Evolutionary conservation across 2,329 filamentous ascomycete species (phyloP).

Genomic region (Verticillium nonalfalfae): DNA sequence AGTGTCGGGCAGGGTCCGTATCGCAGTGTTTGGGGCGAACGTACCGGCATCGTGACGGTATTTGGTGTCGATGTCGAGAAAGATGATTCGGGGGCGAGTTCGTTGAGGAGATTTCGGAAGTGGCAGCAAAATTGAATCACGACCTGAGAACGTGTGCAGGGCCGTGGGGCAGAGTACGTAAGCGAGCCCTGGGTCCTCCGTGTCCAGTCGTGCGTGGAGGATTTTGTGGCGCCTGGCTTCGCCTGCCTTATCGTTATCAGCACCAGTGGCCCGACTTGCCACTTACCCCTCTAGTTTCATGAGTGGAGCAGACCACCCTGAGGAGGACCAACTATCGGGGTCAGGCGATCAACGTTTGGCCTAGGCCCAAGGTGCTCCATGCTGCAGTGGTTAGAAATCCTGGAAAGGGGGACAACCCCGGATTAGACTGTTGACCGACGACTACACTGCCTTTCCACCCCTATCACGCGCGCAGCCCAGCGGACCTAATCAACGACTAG

Average conservation of each 20-base stretch:
- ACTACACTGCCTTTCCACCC: not conserved
- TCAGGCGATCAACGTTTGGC: not conserved
- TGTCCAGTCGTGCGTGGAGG: not conserved
- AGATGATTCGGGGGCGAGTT: not conserved
- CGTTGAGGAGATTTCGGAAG: not conserved
- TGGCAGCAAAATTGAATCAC: not conserved
- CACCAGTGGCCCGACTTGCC: not conserved
- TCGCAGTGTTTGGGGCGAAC: constrained; percentile 11
- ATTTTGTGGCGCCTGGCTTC: not conserved
- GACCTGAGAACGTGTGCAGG: not conserved
- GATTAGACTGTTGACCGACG: not conserved
- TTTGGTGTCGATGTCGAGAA: constrained; percentile 14
- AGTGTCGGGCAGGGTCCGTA: not conserved
- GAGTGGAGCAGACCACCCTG: not conserved
- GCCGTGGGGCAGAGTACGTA: not conserved
- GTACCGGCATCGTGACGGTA: constrained; percentile 35
- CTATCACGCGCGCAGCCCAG: not conserved
- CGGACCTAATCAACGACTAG: not conserved
- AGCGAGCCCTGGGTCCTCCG: not conserved
- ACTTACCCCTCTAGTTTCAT: not conserved
- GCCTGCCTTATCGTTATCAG: not conserved
- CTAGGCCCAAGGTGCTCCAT: not conserved
- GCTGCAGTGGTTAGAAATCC: not conserved
- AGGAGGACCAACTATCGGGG: not conserved
- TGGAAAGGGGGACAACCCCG: not conserved